Evolutionary conservation across 768 basidiomycete genomes (phyloP).

Genomic region (Ramaria sp.): DNA sequence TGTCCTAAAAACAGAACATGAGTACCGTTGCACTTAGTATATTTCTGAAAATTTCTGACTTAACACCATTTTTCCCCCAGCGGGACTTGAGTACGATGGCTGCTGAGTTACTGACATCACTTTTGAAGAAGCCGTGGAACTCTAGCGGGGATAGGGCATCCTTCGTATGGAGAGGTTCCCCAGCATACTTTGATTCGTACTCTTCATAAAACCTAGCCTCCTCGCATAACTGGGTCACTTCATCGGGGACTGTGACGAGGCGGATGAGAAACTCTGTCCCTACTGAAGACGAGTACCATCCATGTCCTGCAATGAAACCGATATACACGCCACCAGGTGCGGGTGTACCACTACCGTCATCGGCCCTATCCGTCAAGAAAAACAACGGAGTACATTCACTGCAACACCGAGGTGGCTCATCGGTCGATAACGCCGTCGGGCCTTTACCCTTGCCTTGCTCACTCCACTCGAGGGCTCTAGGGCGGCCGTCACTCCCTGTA

Average conservation of each 20-base stretch:
- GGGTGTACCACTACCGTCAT: neutral
- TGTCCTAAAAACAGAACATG: neutral
- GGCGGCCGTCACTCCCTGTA: neutral
- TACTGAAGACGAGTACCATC: conserved; percentile 5
- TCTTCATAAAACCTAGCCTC: conserved; percentile 1
- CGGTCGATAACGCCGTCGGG: conserved; percentile 4
- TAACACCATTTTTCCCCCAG: neutral
- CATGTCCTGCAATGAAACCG: conserved; percentile 4
- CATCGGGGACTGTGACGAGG: conserved; percentile 3
- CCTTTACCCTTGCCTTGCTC: conserved; percentile 8
- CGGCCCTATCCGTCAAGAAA: neutral
- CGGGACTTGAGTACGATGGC: neutral
- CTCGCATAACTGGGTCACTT: neutral
- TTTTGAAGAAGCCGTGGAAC: conserved; percentile 7
- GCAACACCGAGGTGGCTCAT: conserved; percentile 7
- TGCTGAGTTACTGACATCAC: neutral
- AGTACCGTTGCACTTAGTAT: neutral
- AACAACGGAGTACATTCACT: conserved; percentile 2
- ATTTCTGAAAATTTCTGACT: neutral
- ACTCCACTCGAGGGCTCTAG: conserved; percentile 5
- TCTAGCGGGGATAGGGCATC: neutral
- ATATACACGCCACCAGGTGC: conserved; percentile 1
- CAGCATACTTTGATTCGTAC: neutral
- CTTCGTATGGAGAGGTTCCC: neutral
- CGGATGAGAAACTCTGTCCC: conserved; percentile 7